Evolutionary conservation across 768 basidiomycete genomes (phyloP).

Genomic region (Pulveroboletus sp.): DNA sequence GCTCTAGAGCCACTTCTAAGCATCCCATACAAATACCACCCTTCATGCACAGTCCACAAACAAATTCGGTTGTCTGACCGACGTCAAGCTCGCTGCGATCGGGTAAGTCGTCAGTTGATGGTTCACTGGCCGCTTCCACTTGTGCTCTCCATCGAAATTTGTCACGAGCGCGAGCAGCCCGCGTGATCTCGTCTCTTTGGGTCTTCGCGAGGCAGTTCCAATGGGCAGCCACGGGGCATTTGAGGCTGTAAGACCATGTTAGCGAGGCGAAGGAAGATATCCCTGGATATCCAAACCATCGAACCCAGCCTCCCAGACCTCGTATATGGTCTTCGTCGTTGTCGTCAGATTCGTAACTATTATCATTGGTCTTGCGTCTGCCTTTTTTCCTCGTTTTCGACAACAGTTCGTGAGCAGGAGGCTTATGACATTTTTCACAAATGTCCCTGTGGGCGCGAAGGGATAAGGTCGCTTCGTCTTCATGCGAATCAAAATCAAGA

Average conservation of each 20-base stretch:
- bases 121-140: conserved; percentile 19
- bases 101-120: conserved; percentile 29
- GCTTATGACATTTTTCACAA: conserved; percentile 68
- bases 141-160: conserved; percentile 34
- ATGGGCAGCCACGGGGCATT: conserved; percentile 72
- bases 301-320: conserved; percentile 74
- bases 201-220: conserved; percentile 66
- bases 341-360: conserved; percentile 45
- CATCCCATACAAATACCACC: conserved; percentile 80
- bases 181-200: conserved; percentile 70
- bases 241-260: conserved; percentile 44
- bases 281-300: conserved; percentile 53
- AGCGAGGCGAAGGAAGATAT: conserved; percentile 3
- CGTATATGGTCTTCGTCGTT: conserved; percentile 49
- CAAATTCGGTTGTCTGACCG: conserved; percentile 69
- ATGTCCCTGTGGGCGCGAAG: conserved; percentile 56
- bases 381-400: conserved; percentile 41
- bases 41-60: conserved; percentile 70
- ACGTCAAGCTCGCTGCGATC: conserved; percentile 45
- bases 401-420: conserved; percentile 54
- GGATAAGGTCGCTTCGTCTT: conserved; percentile 52
- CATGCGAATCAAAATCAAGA: conserved; percentile 39
- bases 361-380: conserved; percentile 35
- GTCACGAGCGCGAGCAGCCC: conserved; percentile 56
- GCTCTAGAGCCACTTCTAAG: conserved; percentile 48